phyloP scores from a whole-genome alignment of 116 monocot genomes.

The Papilionanthe hybrid region DNA sequence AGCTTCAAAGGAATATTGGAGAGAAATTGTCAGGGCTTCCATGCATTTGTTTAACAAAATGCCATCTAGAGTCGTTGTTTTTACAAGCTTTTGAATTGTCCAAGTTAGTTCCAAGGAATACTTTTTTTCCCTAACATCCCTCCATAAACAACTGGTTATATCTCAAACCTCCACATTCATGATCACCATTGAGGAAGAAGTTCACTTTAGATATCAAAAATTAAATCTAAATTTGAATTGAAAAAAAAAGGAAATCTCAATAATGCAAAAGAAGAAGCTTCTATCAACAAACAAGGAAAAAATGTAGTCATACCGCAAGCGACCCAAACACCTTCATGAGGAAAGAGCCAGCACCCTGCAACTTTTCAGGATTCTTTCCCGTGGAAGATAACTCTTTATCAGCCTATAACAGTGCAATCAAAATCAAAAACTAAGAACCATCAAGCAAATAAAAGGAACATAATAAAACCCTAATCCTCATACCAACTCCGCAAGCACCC shows the following conservation, averaged over 20 bases:
- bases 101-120: no score
- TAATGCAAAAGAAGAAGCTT: not conserved
- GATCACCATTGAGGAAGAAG: no score
- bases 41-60: no score
- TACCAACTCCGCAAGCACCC: slow-evolving; percentile 80
- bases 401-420: slow-evolving; percentile 35
- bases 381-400: slow-evolving; percentile 59
- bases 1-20: no score
- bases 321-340: slow-evolving; percentile 93
- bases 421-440: not conserved
- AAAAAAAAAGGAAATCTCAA: not conserved
- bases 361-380: slow-evolving; percentile 87
- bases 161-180: no score
- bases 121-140: no score
- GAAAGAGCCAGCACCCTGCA: slow-evolving; percentile 85
- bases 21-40: no score
- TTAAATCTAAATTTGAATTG: not conserved
- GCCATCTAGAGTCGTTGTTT: no score
- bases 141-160: no score
- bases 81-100: no score
- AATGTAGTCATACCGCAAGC: slow-evolving; percentile 61
- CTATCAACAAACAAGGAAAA: not conserved
- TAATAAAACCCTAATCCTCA: slow-evolving; percentile 3
- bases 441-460: not conserved
- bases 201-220: no score